A percentile compares a stretch with the other conserved stretches of the same genome.
These are phyloP conservation scores for Ganoderma multipileum DNA, from an alignment of 1,284 basidiomycete species.

Conservation along the genomic window DNA sequence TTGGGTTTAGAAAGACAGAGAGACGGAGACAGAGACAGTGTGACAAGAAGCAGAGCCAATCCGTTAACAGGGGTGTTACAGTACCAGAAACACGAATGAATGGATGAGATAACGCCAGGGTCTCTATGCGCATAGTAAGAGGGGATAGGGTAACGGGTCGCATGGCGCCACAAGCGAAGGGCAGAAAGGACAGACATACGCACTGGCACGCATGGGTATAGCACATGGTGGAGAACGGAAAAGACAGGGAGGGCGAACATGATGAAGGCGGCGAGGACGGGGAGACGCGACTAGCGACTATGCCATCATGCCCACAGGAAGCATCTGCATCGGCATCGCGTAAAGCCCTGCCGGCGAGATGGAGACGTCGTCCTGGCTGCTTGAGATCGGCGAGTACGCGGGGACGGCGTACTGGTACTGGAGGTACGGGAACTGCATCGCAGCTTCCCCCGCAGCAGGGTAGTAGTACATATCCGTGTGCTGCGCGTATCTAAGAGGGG, in stretches of 20 bases:
- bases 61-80: background rate
- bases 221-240: background rate
- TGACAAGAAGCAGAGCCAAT: background rate
- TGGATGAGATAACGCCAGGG: background rate
- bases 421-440: constrained; percentile 26
- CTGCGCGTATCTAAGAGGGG: constrained; percentile 21
- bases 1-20: constrained; percentile 3
- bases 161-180: background rate
- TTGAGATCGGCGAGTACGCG: constrained; percentile 10
- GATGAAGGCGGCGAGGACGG: background rate
- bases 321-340: constrained; percentile 23
- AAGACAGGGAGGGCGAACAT: background rate
- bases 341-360: constrained; percentile 24
- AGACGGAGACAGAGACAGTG: background rate
- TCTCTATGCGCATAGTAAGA: background rate
- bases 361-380: constrained; percentile 17
- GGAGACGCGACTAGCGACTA: constrained; percentile 5
- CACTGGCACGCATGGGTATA: constrained; percentile 1
- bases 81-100: background rate
- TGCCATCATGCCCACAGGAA: constrained; percentile 23
- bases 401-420: constrained; percentile 26
- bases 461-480: constrained; percentile 25
- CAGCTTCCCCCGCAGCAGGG: constrained; percentile 8
- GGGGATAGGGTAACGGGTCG: background rate
- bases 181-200: background rate